These are phyloP conservation scores for Porcisia deanei DNA, from an alignment of 208 protist species.

Conservation along the genomic window DNA sequence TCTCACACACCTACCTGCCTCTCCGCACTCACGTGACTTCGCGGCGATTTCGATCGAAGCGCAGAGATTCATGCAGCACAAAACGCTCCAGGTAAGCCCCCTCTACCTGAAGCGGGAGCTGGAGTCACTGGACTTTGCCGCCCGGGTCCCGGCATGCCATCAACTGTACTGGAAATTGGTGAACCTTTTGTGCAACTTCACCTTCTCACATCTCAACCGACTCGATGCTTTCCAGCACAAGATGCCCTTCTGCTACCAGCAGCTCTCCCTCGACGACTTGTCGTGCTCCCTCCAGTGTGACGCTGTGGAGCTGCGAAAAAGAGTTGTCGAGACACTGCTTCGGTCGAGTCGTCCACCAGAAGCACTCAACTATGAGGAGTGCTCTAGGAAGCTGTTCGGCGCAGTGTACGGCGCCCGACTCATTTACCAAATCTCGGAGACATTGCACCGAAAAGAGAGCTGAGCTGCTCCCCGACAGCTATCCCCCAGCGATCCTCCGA, in stretches of 20 bases:
- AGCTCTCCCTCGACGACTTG: conserved; percentile 31
- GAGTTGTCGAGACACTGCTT: conserved; percentile 23
- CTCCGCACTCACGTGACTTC: conserved; percentile 7
- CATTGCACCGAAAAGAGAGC: conserved; percentile 12
- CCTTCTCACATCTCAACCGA: conserved; percentile 3
- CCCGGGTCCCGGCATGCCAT: conserved; percentile 10
- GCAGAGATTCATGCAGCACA: conserved; percentile 10
- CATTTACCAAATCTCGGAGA: conserved; percentile 40
- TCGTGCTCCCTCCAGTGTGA: conserved; percentile 10
- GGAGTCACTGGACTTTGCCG: conserved; percentile 9
- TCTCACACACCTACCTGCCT: neutral
- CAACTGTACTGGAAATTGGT: conserved; percentile 36
- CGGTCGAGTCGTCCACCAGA: conserved; percentile 5
- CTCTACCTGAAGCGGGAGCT: conserved; percentile 18
- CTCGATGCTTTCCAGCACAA: conserved; percentile 23
- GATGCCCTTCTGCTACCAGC: conserved; percentile 27
- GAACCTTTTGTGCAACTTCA: conserved; percentile 22
- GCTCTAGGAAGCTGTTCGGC: conserved; percentile 57
- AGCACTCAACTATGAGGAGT: conserved; percentile 37
- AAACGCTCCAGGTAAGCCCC: conserved; percentile 17
- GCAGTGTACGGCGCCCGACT: conserved; percentile 32
- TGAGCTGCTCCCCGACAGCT: neutral
- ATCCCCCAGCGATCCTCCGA: neutral
- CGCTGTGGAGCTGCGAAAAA: conserved; percentile 14
- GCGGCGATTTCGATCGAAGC: conserved; percentile 17